Base-by-base conservation (phyloP, 805 yeast genomes). In the Torulaspora microellipsoides region DNA sequence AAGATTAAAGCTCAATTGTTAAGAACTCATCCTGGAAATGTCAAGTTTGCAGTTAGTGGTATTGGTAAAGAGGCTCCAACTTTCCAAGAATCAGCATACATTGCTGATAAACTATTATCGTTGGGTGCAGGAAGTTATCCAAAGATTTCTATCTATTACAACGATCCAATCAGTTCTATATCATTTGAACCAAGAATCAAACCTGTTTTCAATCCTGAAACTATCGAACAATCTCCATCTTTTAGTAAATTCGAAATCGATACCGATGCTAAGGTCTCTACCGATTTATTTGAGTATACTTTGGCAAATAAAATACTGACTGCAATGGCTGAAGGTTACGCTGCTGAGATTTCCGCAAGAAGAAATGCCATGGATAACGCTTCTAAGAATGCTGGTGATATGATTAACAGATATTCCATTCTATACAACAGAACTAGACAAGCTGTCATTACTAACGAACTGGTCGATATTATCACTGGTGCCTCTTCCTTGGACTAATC, bases 301-400 rank as follows among this genome's bases (percentile, higher is more conserved):
- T 77, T 93, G 59, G 90, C 98, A 55, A 90, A 87, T 80, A 80
- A 88, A 62, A 77, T 91, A 61, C 80, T 84, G 68, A 73, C 90
- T 63, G 97, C 96, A 49, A 78, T 90, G 78, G 91, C 97, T 54
- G 96, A 93, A 69, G 98, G 97, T 71, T 90, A 91, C 72, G 97
- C 98, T 50, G 86, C 98, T 47, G 99, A 91, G 78, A 79, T 90
- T 56, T 84, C 95, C 54, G 96, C 99, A 49, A 90, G 99, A 83
- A 90, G 99, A 82, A 91, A 88, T 69, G 98, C 99, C 59, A 91
- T 91, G 99, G 99, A 91, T 75, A 93, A 93, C 67, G 99, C 99
- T 52, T 89, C 97, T 59, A 91, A 93, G 93, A 91, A 91, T 69
- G 99, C 99, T 53, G 96, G 95, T 75, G 99, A 93, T 64, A 93